These are phyloP conservation scores for Sergeia podlipaevii DNA, from an alignment of 208 protist genomes.

Conservation along the genomic window DNA sequence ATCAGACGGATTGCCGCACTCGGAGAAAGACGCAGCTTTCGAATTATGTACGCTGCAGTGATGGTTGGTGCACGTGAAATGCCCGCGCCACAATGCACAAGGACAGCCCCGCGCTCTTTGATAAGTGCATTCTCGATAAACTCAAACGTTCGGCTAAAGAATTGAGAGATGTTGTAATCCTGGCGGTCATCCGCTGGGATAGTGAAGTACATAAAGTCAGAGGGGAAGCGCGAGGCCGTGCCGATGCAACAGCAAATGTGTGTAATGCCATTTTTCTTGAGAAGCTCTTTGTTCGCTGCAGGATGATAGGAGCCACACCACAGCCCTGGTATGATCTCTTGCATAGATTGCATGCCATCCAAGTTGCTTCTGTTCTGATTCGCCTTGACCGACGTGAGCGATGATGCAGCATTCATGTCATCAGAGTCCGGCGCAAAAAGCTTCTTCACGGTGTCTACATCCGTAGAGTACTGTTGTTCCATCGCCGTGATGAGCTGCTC, in stretches of 20 bases:
- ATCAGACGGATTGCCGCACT: constrained; percentile 47
- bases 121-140: constrained; percentile 73
- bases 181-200: constrained; percentile 40
- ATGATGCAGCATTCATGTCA: not conserved
- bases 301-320: constrained; percentile 79
- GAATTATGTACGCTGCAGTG: constrained; percentile 70
- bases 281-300: constrained; percentile 29
- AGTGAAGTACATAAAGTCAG: constrained; percentile 49
- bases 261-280: constrained; percentile 48
- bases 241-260: constrained; percentile 76
- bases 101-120: constrained; percentile 34
- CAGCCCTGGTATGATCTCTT: constrained; percentile 73
- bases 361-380: not conserved
- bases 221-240: constrained; percentile 44
- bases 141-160: constrained; percentile 55
- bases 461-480: constrained; percentile 8
- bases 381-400: not conserved
- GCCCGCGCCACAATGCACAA: constrained; percentile 83
- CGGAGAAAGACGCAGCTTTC: constrained; percentile 52
- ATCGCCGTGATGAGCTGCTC: constrained; percentile 18
- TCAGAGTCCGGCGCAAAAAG: constrained; percentile 4
- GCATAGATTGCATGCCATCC: constrained; percentile 46
- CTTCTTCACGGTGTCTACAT: constrained; percentile 3
- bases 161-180: constrained; percentile 38
- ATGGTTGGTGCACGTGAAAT: constrained; percentile 80